Evolutionary conservation across 75 land plant species (phyloP).

Genomic region (Adiantum capillusveneris): DNA sequence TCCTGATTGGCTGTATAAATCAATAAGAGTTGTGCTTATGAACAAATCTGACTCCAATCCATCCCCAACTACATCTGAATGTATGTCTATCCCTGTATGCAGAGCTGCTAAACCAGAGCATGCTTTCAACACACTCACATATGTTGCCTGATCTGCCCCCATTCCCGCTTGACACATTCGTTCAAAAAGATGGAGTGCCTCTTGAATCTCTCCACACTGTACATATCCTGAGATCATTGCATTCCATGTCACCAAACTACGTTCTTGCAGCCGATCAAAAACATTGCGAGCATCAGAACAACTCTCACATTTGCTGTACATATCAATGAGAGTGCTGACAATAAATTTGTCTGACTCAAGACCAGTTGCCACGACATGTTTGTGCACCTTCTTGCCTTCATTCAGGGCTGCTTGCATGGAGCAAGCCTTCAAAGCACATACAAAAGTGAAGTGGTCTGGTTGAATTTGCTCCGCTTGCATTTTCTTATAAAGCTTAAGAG

Average conservation of each 20-base stretch:
- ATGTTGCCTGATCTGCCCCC: background rate
- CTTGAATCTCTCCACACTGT: constrained; percentile 13
- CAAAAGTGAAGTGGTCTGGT: constrained; percentile 24
- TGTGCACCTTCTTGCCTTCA: constrained; percentile 12
- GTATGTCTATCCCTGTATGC: background rate
- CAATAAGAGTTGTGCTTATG: constrained; percentile 36
- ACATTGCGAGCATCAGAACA: constrained; percentile 8
- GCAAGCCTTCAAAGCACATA: constrained; percentile 29
- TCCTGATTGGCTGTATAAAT: constrained; percentile 51
- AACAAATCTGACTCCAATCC: background rate
- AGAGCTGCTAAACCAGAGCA: constrained; percentile 5
- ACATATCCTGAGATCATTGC: constrained; percentile 27
- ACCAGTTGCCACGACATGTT: constrained; percentile 1
- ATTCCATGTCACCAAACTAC: constrained; percentile 34
- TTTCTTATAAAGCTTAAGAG: constrained; percentile 1
- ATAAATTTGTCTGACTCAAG: constrained; percentile 19
- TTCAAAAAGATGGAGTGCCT: constrained; percentile 17
- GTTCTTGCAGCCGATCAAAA: constrained; percentile 18
- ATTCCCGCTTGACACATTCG: constrained; percentile 18
- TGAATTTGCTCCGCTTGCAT: constrained; percentile 11
- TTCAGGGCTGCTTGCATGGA: constrained; percentile 9
- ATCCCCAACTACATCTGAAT: background rate
- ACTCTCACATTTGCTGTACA: constrained; percentile 32
- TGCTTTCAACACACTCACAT: constrained; percentile 3
- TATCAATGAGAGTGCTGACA: constrained; percentile 21